Percentiles rank a stretch among this genome's conserved stretches.
Evolutionary conservation across 2,329 filamentous ascomycete genomes (phyloP).

Genomic region (Aspergillus sergii): DNA sequence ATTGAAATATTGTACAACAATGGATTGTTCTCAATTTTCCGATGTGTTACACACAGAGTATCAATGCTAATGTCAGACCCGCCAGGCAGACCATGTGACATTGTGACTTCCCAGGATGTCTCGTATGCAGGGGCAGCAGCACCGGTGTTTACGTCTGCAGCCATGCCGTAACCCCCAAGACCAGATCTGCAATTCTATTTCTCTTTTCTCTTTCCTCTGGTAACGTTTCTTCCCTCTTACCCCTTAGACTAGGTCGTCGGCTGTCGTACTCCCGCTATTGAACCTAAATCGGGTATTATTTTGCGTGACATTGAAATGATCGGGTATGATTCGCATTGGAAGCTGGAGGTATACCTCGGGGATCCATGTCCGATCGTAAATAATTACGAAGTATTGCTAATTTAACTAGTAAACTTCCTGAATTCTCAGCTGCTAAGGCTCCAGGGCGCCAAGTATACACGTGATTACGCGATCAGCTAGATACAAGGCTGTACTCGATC

Average conservation of each 20-base stretch:
- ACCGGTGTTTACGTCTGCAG: neutral
- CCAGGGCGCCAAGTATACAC: neutral
- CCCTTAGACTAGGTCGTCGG: neutral
- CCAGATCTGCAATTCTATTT: neutral
- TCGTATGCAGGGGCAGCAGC: conserved; percentile 12
- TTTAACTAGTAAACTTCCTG: neutral
- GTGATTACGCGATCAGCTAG: neutral
- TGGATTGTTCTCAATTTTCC: neutral
- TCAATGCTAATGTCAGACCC: neutral
- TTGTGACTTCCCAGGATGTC: neutral
- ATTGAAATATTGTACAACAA: neutral
- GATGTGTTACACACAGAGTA: neutral
- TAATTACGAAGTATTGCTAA: neutral
- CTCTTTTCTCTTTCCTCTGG: neutral
- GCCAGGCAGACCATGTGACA: neutral
- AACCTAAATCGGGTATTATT: neutral
- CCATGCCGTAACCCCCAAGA: neutral
- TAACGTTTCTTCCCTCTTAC: neutral
- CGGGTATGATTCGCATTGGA: neutral
- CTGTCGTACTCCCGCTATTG: neutral
- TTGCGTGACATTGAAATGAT: neutral
- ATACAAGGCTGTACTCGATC: neutral
- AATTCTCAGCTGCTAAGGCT: neutral
- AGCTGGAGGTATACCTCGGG: neutral
- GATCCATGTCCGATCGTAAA: neutral